Evolutionary conservation across 306 rosid genomes (phyloP), one percentile per base, ranked within the genome.

Genomic region (Cucurbita pepo): DNA sequence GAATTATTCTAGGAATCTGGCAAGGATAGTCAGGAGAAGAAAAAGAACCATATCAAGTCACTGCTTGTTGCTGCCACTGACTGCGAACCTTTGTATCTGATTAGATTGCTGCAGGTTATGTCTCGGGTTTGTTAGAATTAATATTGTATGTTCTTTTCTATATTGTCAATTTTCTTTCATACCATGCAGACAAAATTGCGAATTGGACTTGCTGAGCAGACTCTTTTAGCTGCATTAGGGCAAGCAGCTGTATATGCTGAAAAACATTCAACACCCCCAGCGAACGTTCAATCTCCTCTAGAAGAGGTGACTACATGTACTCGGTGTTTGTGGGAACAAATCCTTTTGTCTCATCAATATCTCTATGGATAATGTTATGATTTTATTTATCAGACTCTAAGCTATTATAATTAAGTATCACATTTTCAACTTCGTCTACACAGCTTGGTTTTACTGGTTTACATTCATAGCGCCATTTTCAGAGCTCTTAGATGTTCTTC

Each of bases 1-100:
- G 67, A 80, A 85, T 16, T 71, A 11, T 77, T 63, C 51, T 5
- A 91, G 99, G 99, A 91, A 87, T 86, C 97, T 82, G 97, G 99
- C 71, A 91, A 86, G 84, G 96, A 89, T 65, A 91, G 99, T 80
- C 97, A 85, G 78, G 95, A 94, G 82, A 94, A 88, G 87, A 88
- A 94, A 86, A 94, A 87, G 79, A 87, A 86, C 81, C 95, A 79
- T 77, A 87, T 94, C 71, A 87, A 89, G 89, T 82, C 88, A 75
- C 92, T 94, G 76, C 88, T 94, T 82, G 95, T 91, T 69, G 95
- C 97, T 71, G 95, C 99, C 77, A 86, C 97, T 60, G 97, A 89
- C 75, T 86, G 92, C 64, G 99, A 94, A 84, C 97, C 97, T 71
- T 87, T 72, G 72, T 94, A 94, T 79, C 82, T 91, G 76, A 91